These are phyloP conservation scores for Austroboletus eburneus DNA, from an alignment of 768 basidiomycete species.

Conservation along the genomic window DNA sequence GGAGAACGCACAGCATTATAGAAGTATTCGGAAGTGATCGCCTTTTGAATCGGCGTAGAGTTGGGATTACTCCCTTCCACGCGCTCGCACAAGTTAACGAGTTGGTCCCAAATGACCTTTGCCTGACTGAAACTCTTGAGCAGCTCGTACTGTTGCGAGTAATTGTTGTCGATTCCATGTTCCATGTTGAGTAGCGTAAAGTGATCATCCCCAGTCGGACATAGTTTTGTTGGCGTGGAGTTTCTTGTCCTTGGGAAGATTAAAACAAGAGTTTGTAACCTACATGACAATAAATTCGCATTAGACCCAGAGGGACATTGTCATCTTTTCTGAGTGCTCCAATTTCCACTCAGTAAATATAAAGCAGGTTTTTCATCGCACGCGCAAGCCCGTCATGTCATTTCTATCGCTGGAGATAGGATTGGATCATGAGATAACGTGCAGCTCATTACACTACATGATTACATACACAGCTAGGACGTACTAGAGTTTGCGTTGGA, in stretches of 20 bases:
- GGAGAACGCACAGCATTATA: constrained; percentile 73
- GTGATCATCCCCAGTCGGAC: constrained; percentile 95
- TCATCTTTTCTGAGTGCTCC: too few species aligned
- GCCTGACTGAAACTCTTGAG: constrained; percentile 94
- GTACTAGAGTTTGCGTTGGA: too few species aligned
- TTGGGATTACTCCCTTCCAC: constrained; percentile 95
- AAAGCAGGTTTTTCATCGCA: too few species aligned
- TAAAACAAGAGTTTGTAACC: too few species aligned
- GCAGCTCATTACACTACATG: too few species aligned
- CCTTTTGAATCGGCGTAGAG: constrained; percentile 89
- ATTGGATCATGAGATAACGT: too few species aligned
- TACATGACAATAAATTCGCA: too few species aligned
- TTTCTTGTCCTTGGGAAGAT: constrained; percentile 97
- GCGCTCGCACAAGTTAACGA: constrained; percentile 92
- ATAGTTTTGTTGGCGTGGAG: constrained; percentile 96
- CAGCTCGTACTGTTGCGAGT: constrained; percentile 94
- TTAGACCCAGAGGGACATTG: too few species aligned
- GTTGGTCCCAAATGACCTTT: constrained; percentile 92
- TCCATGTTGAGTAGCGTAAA: constrained; percentile 98
- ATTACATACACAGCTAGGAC: too few species aligned
- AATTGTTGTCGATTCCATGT: constrained; percentile 97
- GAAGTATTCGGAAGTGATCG: constrained; percentile 92
- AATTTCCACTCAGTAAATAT: too few species aligned
- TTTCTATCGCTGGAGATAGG: too few species aligned
- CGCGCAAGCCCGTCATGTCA: too few species aligned